Base-by-base conservation (phyloP, 768 basidiomycete species). In the Sistotremastrum suecicum region DNA sequence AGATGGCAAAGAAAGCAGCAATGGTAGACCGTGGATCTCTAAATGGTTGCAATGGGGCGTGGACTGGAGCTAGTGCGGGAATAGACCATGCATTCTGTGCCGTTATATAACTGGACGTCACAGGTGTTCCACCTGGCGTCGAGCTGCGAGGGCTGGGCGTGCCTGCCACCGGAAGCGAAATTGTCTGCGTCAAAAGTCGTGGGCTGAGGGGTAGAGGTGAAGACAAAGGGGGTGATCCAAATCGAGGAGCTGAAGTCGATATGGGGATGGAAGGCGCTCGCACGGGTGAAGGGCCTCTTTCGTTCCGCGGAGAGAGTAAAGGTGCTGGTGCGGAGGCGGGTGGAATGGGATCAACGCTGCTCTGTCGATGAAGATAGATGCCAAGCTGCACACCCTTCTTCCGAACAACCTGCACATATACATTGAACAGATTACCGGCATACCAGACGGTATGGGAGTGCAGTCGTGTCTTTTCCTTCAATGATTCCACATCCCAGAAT, bases 391-490 rank as follows among this genome's bases (percentile, higher is more conserved):
- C 55, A 11, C 66, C 58, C 59, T 92, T 92, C 73, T 85, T 87
- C 52, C 79, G 75, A 42, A 89, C 80, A 39, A 90, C 71, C 59
- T 94, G 89, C 38, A 91, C 80, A 55, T 92, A 94, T 2, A 89
- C 78, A 51, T 89, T 89, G 68, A 80, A 91, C 55, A 86, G 65
- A 54, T 76, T 87, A 6, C 91, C 91, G 2, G 83, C 89, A 57
- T 90, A 86, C 76, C 86, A 91, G 44, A 92, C 71, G 3, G 90
- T 95, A 45, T 79, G 76, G 5, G 84, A 87, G 59, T 92, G 79
- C 43, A 86, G 61, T 10, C 88, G 70, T 43, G 78, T 76, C 63
- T 91, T 94, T 64, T 94, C 90, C 48, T 79, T 81, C 36, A 95
- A 69, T 34, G 69, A 63, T 49, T 84, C 80, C 12, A 89, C 71